Evolutionary conservation across 345 rosid species (phyloP).

Genomic region (Gossypium longicalyx): DNA sequence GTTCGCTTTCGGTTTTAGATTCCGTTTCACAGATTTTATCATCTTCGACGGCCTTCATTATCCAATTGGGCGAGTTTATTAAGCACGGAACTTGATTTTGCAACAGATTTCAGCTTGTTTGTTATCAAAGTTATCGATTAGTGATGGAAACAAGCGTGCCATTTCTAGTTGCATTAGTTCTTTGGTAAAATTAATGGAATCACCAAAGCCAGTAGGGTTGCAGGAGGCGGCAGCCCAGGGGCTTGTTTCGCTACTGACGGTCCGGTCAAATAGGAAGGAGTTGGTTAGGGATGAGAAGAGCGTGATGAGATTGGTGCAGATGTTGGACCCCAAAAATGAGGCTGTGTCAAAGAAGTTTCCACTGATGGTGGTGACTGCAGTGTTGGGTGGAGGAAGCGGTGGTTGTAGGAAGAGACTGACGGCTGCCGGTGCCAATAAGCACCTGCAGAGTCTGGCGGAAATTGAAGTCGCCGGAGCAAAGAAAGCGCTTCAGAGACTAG

Average conservation of each 20-base stretch:
- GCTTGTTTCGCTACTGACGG: conserved; percentile 44
- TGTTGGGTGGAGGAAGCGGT: conserved; percentile 42
- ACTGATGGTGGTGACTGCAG: conserved; percentile 47
- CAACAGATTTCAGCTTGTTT: conserved; percentile 59
- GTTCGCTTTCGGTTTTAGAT: conserved; percentile 37
- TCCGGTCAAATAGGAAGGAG: conserved; percentile 63
- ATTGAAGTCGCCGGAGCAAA: conserved; percentile 69
- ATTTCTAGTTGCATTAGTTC: conserved; percentile 48
- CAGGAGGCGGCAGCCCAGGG: conserved; percentile 64
- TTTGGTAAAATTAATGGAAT: conserved; percentile 60
- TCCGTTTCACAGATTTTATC: conserved; percentile 37
- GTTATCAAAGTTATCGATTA: conserved; percentile 40
- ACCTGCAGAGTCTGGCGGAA: conserved; percentile 52
- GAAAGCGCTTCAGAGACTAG: conserved; percentile 56
- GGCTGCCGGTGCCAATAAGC: conserved; percentile 52
- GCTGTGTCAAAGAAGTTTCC: conserved; percentile 52
- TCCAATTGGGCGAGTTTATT: conserved; percentile 54
- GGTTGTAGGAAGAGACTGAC: conserved; percentile 51
- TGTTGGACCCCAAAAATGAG: conserved; percentile 69
- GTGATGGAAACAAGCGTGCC: conserved; percentile 78
- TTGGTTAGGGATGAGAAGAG: conserved; percentile 67
- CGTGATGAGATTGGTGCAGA: conserved; percentile 54
- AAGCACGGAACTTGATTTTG: conserved; percentile 39
- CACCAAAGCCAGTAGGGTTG: conserved; percentile 69
- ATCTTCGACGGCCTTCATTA: conserved; percentile 54